phyloP scores from a whole-genome alignment of 805 yeast species.

The Pichia rugopelliculosa region DNA sequence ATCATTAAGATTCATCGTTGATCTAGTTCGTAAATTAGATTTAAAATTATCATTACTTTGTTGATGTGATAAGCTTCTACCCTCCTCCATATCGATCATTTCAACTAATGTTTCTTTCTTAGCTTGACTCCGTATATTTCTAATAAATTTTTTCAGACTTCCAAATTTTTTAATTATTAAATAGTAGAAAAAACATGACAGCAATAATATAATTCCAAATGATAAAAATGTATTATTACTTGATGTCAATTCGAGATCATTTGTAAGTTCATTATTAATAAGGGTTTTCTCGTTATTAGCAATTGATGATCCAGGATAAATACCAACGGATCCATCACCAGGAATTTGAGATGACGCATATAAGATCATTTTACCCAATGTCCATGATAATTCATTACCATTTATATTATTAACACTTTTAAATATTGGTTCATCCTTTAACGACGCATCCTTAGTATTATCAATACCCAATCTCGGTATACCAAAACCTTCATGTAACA shows the following conservation, averaged over 20 bases:
- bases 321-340: constrained; percentile 11
- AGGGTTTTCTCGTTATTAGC: constrained; percentile 28
- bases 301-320: constrained; percentile 17
- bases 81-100: constrained; percentile 11
- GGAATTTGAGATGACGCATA: constrained; percentile 71
- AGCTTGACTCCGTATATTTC: background rate
- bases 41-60: constrained; percentile 10
- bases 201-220: constrained; percentile 1
- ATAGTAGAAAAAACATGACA: background rate
- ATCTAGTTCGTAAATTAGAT: constrained; percentile 24
- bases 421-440: constrained; percentile 33
- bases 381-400: constrained; percentile 91
- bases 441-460: background rate
- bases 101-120: constrained; percentile 5
- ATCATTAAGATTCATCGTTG: constrained; percentile 24
- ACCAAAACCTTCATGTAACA: constrained; percentile 87
- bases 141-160: constrained; percentile 8
- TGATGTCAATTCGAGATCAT: background rate
- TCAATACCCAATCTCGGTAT: constrained; percentile 68
- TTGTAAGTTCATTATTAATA: constrained; percentile 26
- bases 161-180: constrained; percentile 9
- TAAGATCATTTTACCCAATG: constrained; percentile 77
- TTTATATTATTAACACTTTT: constrained; percentile 74
- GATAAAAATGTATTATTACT: constrained; percentile 1
- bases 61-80: constrained; percentile 7